A percentile compares a stretch with the other conserved stretches of the same genome.
Evolutionary conservation across 1,284 basidiomycete species (phyloP).

Genomic region (Boletus chippewaensis): DNA sequence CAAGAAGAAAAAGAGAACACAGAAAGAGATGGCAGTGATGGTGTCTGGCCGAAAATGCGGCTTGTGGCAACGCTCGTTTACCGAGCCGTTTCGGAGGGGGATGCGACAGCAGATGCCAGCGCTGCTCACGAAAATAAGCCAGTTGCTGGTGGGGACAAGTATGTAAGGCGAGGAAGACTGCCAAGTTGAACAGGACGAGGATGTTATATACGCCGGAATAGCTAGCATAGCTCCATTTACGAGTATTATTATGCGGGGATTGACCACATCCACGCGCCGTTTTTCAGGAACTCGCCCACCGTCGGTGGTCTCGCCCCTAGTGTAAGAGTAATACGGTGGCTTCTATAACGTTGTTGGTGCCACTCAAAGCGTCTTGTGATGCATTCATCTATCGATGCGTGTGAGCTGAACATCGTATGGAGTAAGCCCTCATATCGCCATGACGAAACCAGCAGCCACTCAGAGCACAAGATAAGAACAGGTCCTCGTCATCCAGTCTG

Average conservation of each 20-base stretch:
- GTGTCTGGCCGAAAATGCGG: conserved; percentile 16
- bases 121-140: conserved; percentile 2
- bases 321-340: conserved; percentile 24
- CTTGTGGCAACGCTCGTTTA: conserved; percentile 24
- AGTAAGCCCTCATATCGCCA: conserved; percentile 7
- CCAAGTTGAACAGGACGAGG: background rate
- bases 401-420: conserved; percentile 10
- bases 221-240: conserved; percentile 9
- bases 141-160: background rate
- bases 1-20: no score
- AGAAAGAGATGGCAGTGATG: conserved; percentile 9
- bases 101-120: conserved; percentile 14
- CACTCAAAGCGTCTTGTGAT: conserved; percentile 24
- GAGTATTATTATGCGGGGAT: conserved; percentile 24
- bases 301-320: conserved; percentile 14
- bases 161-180: conserved; percentile 1
- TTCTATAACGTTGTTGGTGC: conserved; percentile 27
- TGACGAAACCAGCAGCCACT: background rate
- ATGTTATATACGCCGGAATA: conserved; percentile 15
- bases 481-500: background rate
- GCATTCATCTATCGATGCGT: conserved; percentile 11
- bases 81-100: conserved; percentile 20
- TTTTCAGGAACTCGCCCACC: conserved; percentile 14
- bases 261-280: background rate
- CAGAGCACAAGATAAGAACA: conserved; percentile 14